Evolutionary conservation across 2,329 filamentous ascomycete species (phyloP).

Genomic region (Sporothrix pseudoabietina): DNA sequence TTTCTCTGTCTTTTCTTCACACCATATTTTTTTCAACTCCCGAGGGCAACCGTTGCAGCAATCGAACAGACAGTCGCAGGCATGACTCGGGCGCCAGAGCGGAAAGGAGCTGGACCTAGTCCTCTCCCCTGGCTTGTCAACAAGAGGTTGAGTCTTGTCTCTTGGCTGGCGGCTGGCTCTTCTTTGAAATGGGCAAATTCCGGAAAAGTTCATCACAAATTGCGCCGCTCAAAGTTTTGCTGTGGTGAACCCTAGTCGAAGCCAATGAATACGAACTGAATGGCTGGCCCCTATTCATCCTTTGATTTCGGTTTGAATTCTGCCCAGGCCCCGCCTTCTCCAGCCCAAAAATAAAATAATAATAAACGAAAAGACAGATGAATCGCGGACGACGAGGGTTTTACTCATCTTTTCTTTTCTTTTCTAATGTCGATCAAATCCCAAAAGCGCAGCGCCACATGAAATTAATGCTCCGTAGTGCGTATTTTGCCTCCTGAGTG

Average conservation of each 20-base stretch:
- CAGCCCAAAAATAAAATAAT: not conserved
- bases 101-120: not conserved
- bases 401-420: not conserved
- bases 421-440: slow-evolving; percentile 17
- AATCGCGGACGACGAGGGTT: not conserved
- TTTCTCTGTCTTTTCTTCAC: not conserved
- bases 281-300: not conserved
- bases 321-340: not conserved
- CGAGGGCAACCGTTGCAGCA: slow-evolving; percentile 16
- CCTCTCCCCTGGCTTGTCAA: not conserved
- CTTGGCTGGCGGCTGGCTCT: not conserved
- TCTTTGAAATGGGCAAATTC: not conserved
- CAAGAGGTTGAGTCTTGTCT: not conserved
- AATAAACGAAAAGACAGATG: not conserved
- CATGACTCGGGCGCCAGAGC: slow-evolving; percentile 17
- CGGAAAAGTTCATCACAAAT: slow-evolving; percentile 18
- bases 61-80: not conserved
- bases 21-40: slow-evolving; percentile 8
- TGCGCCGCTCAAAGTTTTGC: not conserved
- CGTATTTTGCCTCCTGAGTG: slow-evolving; percentile 1
- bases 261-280: slow-evolving; percentile 7
- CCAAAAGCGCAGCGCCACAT: slow-evolving; percentile 22
- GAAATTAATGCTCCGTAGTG: slow-evolving; percentile 22
- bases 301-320: not conserved
- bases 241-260: not conserved